Conservation (phyloP, 441 rosid genomes). For the Melastoma candidum region DNA sequence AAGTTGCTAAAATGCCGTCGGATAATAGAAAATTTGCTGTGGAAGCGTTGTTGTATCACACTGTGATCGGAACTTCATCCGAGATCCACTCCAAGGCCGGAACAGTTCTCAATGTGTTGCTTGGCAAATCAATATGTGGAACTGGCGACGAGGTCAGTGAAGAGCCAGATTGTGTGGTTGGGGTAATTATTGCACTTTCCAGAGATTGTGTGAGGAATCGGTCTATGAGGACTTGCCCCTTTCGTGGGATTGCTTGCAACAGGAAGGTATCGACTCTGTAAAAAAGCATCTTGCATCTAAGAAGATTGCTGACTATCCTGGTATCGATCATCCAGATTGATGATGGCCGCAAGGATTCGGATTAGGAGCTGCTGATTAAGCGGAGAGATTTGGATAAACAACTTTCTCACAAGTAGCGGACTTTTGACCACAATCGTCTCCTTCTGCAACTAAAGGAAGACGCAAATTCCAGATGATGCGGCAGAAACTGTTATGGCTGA, state of each 20-base stretch:
- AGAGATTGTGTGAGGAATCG: constrained; percentile 56
- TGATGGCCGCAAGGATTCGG: constrained; percentile 43
- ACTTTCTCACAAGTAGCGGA: constrained; percentile 39
- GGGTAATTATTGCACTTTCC: constrained; percentile 51
- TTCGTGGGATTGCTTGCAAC: constrained; percentile 53
- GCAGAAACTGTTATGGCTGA: constrained; percentile 31
- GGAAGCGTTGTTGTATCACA: constrained; percentile 55
- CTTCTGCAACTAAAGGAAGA: constrained; percentile 63
- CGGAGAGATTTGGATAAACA: constrained; percentile 28
- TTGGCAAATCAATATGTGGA: constrained; percentile 36
- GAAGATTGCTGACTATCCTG: constrained; percentile 48
- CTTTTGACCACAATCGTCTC: constrained; percentile 69
- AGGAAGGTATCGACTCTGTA: constrained; percentile 35
- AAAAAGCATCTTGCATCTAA: constrained; percentile 29
- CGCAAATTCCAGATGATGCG: constrained; percentile 27
- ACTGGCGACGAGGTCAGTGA: constrained; percentile 40
- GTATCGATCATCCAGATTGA: constrained; percentile 40
- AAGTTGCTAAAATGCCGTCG: constrained; percentile 50
- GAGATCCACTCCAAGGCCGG: constrained; percentile 72
- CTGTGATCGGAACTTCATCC: constrained; percentile 52
- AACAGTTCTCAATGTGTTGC: constrained; percentile 37
- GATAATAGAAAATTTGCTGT: constrained; percentile 46
- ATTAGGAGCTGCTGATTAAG: constrained; percentile 47
- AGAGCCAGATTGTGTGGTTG: constrained; percentile 54
- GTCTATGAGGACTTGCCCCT: constrained; percentile 39